A percentile compares a stretch with the other conserved stretches of the same genome.
Evolutionary conservation across 257 asterid genomes (phyloP).

Genomic region (Lavandula angustifolia): DNA sequence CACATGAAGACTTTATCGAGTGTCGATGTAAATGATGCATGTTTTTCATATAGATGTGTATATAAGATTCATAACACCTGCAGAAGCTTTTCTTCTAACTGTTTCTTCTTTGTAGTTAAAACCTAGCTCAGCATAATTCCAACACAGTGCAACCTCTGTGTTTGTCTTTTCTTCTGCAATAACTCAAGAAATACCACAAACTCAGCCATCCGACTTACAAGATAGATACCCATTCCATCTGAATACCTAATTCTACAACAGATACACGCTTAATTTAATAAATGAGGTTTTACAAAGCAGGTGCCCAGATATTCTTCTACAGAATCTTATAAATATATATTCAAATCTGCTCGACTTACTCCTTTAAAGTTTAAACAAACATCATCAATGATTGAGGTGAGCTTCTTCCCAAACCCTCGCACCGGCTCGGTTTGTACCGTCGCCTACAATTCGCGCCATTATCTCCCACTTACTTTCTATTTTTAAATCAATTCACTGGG

Average conservation of each 20-base stretch:
- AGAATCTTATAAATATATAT: slow-evolving; percentile 15
- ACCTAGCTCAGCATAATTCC: slow-evolving; percentile 19
- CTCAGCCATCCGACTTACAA: slow-evolving; percentile 10
- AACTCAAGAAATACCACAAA: slow-evolving; percentile 15
- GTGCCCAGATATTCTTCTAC: background rate
- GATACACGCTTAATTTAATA: slow-evolving; percentile 7
- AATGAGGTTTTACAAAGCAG: slow-evolving; percentile 16
- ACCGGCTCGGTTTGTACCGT: slow-evolving; percentile 52
- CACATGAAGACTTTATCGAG: slow-evolving; percentile 12
- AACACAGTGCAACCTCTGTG: background rate
- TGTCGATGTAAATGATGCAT: slow-evolving; percentile 2
- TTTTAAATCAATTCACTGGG: no score
- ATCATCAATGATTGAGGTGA: slow-evolving; percentile 48
- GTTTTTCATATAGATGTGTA: slow-evolving; percentile 1
- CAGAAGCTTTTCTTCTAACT: slow-evolving; percentile 87
- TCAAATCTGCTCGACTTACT: slow-evolving; percentile 42
- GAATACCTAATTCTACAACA: slow-evolving; percentile 10
- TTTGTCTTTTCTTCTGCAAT: background rate
- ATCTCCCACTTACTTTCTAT: no score
- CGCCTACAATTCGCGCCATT: slow-evolving; percentile 61
- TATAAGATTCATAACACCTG: slow-evolving; percentile 45
- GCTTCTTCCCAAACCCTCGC: slow-evolving; percentile 65
- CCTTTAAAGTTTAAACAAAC: slow-evolving; percentile 47
- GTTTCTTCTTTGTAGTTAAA: slow-evolving; percentile 61
- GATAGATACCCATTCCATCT: background rate